Evolutionary conservation across 2,329 filamentous ascomycete species (phyloP), one percentile per base, ranked within the genome.

Genomic region (Exophiala alcalophila): DNA sequence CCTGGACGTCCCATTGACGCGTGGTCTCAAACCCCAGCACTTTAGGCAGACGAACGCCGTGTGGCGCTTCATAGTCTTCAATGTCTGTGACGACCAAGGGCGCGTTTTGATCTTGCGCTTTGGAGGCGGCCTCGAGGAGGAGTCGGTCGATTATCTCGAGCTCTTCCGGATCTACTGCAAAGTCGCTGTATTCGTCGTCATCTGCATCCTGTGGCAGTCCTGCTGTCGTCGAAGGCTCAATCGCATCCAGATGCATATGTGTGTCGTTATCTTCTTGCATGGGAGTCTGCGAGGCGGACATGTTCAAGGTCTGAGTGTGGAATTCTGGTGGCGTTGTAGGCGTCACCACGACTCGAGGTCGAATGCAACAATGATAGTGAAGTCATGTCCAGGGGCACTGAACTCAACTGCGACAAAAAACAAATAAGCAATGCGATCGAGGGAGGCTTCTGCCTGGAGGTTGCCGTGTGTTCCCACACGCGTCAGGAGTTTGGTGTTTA

Each of bases 101-200:
- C 45, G 33, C 16, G 31, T 33, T 26, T 41, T 47, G 44, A 47
- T 58, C 41, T 20, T 53, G 31, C 52, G 29, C 26, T 30, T 65
- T 62, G 16, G 63, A 52, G 28, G 63, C 63, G 39, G 70, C 62
- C 53, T 71, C 63, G 34, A 68, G 65, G 37, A 81, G 62, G 20
- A 82, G 59, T 26, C 70, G 64, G 55, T 70, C 68, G 40, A 81
- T 56, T 23, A 76, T 63, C 32, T 70, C 68, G 49, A 78, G 72
- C 63, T 81, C 77, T 33, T 57, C 54, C 20, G 40, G 43, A 50
- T 77, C 74, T 3, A 69, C 61, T 5, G 76, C 72, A 52, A 83
- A 72, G 48, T 84, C 80, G 48, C 78, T 80, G 71, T 83, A 83
- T 52, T 82, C 78, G 61, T 75, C 80, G 32, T 34, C 45, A 38